phyloP scores from a whole-genome alignment of 352 stramenopile species.

The Phytophthora cryptogea region DNA sequence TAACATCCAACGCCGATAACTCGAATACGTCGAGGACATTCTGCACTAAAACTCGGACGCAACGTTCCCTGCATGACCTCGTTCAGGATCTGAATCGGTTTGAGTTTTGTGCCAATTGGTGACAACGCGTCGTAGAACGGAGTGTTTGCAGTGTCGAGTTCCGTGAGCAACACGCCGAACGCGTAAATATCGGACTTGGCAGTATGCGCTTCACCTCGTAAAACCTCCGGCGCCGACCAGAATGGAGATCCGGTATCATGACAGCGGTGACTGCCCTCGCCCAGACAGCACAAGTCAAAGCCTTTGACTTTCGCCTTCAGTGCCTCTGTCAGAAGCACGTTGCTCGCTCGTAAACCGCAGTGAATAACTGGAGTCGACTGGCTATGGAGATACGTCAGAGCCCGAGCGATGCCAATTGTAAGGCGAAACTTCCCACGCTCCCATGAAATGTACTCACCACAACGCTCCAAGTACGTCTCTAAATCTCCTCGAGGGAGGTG shows the following conservation, averaged over 20 bases:
- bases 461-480: constrained; percentile 19
- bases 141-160: constrained; percentile 33
- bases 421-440: constrained; percentile 30
- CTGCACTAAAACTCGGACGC: constrained; percentile 43
- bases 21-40: constrained; percentile 46
- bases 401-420: constrained; percentile 37
- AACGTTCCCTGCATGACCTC: constrained; percentile 51
- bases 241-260: constrained; percentile 22
- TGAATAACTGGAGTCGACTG: constrained; percentile 35
- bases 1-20: constrained; percentile 48
- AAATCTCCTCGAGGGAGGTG: constrained; percentile 33
- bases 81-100: constrained; percentile 48
- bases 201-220: constrained; percentile 28
- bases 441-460: constrained; percentile 22
- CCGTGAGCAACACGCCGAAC: constrained; percentile 44
- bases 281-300: constrained; percentile 39
- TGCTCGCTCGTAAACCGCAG: constrained; percentile 50
- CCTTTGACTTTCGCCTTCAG: constrained; percentile 45
- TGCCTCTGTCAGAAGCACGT: constrained; percentile 35
- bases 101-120: constrained; percentile 33
- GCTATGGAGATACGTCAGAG: constrained; percentile 44
- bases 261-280: constrained; percentile 25
- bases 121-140: constrained; percentile 36
- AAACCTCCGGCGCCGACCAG: constrained; percentile 45
- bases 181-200: constrained; percentile 43